phyloP scores from a whole-genome alignment of 2,329 filamentous ascomycete genomes.

The Pochonia chlamydosporia region DNA sequence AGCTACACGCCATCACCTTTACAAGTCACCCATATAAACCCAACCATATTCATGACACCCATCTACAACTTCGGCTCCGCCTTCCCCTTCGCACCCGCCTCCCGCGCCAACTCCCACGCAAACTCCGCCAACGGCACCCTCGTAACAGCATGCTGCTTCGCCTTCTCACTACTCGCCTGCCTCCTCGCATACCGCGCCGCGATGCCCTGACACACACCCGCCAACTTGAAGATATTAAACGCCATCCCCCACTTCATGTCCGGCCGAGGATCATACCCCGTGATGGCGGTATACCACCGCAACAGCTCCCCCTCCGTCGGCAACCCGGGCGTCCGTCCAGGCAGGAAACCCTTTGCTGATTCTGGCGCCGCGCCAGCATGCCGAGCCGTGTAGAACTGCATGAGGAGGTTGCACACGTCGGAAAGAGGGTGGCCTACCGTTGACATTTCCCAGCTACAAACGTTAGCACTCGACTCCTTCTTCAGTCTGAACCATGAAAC shows the following conservation, averaged over 20 bases:
- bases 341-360: slow-evolving; percentile 48
- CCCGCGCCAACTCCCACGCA: slow-evolving; percentile 68
- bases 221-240: slow-evolving; percentile 55
- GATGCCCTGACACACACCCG: slow-evolving; percentile 77
- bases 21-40: too few species aligned
- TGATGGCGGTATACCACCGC: slow-evolving; percentile 37
- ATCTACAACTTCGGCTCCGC: slow-evolving; percentile 21
- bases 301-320: slow-evolving; percentile 35
- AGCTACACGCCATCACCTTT: too few species aligned
- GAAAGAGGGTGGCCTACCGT: slow-evolving; percentile 94
- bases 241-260: slow-evolving; percentile 57
- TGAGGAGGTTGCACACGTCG: slow-evolving; percentile 74
- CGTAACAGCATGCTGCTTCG: slow-evolving; percentile 63
- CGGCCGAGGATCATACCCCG: slow-evolving; percentile 63
- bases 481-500: neutral
- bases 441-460: slow-evolving; percentile 83
- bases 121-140: slow-evolving; percentile 69
- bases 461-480: neutral
- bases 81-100: slow-evolving; percentile 21
- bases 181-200: slow-evolving; percentile 77
- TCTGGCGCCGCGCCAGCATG: slow-evolving; percentile 15
- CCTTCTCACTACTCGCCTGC: slow-evolving; percentile 85
- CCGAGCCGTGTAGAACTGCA: slow-evolving; percentile 32
- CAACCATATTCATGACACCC: too few species aligned
- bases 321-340: slow-evolving; percentile 60